Evolutionary conservation across 495 filamentous ascomycete genomes (phyloP).

Genomic region (Collariella sp.): DNA sequence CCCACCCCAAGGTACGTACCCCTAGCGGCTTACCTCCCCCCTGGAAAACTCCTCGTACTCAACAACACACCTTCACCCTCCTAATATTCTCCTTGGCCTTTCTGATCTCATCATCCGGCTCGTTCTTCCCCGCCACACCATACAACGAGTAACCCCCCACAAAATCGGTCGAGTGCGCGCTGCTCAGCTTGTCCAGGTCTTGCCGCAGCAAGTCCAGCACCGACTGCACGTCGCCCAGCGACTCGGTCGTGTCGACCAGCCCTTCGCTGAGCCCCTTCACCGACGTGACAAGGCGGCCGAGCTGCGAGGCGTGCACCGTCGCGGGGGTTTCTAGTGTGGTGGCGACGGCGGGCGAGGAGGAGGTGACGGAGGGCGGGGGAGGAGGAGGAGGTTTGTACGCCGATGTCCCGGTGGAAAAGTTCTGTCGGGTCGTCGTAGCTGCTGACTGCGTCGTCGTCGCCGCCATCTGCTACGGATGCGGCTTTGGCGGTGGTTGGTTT

Average conservation of each 20-base stretch:
- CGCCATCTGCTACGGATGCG: background rate
- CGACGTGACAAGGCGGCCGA: slow-evolving; percentile 35
- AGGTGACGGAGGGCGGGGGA: slow-evolving; percentile 19
- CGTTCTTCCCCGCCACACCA: slow-evolving; percentile 37
- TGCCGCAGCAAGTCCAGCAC: slow-evolving; percentile 41
- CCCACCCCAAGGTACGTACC: background rate
- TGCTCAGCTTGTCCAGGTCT: slow-evolving; percentile 37
- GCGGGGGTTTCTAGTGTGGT: slow-evolving; percentile 15
- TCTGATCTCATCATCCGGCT: slow-evolving; percentile 65
- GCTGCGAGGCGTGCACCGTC: slow-evolving; percentile 23
- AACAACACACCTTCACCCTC: slow-evolving; percentile 84
- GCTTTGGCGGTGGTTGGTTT: background rate
- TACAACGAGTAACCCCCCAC: slow-evolving; percentile 32
- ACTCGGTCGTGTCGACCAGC: slow-evolving; percentile 32
- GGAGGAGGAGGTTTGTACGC: slow-evolving; percentile 70
- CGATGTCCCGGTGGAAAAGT: slow-evolving; percentile 84
- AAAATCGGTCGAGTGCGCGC: slow-evolving; percentile 23
- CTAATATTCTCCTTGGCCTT: slow-evolving; percentile 76
- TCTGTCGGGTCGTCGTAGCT: slow-evolving; percentile 60
- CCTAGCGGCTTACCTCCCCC: background rate
- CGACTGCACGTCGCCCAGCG: slow-evolving; percentile 31
- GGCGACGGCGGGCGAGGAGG: background rate
- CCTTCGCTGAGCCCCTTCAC: slow-evolving; percentile 45
- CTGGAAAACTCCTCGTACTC: slow-evolving; percentile 60
- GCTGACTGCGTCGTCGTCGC: slow-evolving; percentile 31